Base-by-base conservation (phyloP, 78 protist species). In the Dictyostelium intermedium region DNA sequence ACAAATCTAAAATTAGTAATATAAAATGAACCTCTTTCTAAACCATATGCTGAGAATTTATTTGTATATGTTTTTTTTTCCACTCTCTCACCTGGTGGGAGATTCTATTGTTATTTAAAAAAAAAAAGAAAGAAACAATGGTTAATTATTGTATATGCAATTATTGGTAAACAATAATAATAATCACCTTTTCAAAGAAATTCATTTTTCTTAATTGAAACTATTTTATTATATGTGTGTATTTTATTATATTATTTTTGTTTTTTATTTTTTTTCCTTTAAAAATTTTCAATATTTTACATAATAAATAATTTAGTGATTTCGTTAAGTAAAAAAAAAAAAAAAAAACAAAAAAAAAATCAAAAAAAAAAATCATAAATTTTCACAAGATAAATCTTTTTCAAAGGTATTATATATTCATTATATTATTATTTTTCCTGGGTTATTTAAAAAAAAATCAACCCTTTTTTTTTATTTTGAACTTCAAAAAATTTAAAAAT, bases 1-100 rank as follows among this genome's bases (percentile, higher is more conserved):
- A 83, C 47, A 53, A 89, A 27, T 61, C 94, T 78, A 45, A 45
- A 89, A 43, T 89, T 89, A 27, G 94, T 89, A 10, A 89, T 25
- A 47, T 81, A 89, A 32, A 89, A 89, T 43, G 74, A 63, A 32
- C 94, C 94, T 47, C 81, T 89, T 2, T 63, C n/a, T 47, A 74
- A 72, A 43, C 87, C 94, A 41, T 69, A 50, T 6, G 72, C 76
- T 69, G 94, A 34, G 11, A 41, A 72, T 35, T 80, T 78, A 34
- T 50, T 80, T n/a, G 82, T 23, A 50, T 89, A 89, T 45, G 87
- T 7, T 69, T 89, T 89, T 37, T 53, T 56, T 80, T 89, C 94
- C 0, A 89, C 61, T 61, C 72, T 70, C 80, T 89, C 94, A 70
- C 94, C 94, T 10, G 39, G 39, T 32, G 43, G 66, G 25, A 82